A percentile compares a stretch with the other conserved stretches of the same genome.
phyloP scores from a whole-genome alignment of 257 asterid genomes.

The Rehmannia glutinosa region DNA sequence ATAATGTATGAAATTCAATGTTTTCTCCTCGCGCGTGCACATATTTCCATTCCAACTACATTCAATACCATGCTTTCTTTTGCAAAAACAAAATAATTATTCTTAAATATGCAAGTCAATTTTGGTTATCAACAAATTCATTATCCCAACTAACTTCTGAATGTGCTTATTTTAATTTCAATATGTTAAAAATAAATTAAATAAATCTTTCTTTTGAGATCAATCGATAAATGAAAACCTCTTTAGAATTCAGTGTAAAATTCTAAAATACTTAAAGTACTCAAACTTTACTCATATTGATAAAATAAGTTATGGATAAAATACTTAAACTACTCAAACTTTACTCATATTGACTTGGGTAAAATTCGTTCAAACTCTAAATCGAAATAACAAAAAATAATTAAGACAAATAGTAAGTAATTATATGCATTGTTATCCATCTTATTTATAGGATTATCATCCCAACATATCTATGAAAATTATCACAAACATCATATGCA shows the following conservation, averaged over 20 bases:
- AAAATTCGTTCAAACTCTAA: no score
- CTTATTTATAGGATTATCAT: background rate
- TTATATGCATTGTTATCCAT: background rate
- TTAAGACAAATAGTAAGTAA: no score
- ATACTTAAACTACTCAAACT: no score
- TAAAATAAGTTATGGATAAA: no score
- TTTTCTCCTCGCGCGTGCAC: constrained; percentile 19
- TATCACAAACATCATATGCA: background rate
- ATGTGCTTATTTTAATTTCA: background rate
- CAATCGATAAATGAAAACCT: no score
- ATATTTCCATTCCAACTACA: background rate
- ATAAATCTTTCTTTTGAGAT: no score
- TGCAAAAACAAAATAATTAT: no score
- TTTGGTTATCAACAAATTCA: background rate
- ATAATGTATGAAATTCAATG: constrained; percentile 27
- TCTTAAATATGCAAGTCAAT: background rate
- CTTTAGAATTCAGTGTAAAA: constrained; percentile 3
- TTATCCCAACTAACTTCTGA: background rate
- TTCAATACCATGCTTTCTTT: background rate
- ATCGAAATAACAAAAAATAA: no score
- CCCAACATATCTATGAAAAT: background rate
- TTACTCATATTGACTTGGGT: no score
- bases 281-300: no score
- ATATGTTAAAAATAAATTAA: no score
- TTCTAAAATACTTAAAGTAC: no score